Conservation (phyloP, 805 yeast genomes). For the Teunomyces barrocoloradensis region DNA sequence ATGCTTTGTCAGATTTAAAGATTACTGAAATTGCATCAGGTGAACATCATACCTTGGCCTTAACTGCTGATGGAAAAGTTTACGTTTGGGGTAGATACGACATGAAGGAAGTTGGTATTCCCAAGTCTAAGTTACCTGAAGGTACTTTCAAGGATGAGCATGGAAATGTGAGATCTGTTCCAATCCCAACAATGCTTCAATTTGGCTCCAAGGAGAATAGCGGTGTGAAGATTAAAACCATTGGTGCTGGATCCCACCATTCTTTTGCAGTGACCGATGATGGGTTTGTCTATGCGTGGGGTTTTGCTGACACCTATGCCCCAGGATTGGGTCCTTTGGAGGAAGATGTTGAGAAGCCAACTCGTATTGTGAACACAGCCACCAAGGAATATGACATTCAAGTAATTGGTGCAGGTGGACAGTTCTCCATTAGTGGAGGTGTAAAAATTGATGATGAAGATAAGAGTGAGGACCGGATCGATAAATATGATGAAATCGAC, state of each 20-base stretch:
- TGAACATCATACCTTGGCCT: slow-evolving; percentile 87
- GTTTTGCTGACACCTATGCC: slow-evolving; percentile 96
- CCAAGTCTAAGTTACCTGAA: slow-evolving; percentile 62
- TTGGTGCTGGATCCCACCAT: slow-evolving; percentile 91
- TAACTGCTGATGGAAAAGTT: slow-evolving; percentile 69
- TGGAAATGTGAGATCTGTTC: slow-evolving; percentile 80
- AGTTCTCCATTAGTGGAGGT: slow-evolving; percentile 89
- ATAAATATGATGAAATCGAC: slow-evolving; percentile 52
- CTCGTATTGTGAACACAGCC: slow-evolving; percentile 91
- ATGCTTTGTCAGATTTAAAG: slow-evolving; percentile 56
- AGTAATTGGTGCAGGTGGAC: slow-evolving; percentile 92
- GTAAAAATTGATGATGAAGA: slow-evolving; percentile 55
- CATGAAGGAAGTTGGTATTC: slow-evolving; percentile 88
- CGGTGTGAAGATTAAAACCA: slow-evolving; percentile 31
- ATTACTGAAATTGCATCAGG: slow-evolving; percentile 78
- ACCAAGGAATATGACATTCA: slow-evolving; percentile 73
- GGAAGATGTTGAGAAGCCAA: slow-evolving; percentile 82
- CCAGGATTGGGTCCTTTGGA: slow-evolving; percentile 93
- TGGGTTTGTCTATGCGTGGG: slow-evolving; percentile 94
- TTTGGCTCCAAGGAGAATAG: slow-evolving; percentile 29
- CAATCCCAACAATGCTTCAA: slow-evolving; percentile 71
- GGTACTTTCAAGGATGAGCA: slow-evolving; percentile 74
- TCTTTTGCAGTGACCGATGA: slow-evolving; percentile 80
- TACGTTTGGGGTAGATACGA: slow-evolving; percentile 89
- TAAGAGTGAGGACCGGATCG: slow-evolving; percentile 46